phyloP scores from a whole-genome alignment of 1,284 basidiomycete genomes.

The Boletus sp. region DNA sequence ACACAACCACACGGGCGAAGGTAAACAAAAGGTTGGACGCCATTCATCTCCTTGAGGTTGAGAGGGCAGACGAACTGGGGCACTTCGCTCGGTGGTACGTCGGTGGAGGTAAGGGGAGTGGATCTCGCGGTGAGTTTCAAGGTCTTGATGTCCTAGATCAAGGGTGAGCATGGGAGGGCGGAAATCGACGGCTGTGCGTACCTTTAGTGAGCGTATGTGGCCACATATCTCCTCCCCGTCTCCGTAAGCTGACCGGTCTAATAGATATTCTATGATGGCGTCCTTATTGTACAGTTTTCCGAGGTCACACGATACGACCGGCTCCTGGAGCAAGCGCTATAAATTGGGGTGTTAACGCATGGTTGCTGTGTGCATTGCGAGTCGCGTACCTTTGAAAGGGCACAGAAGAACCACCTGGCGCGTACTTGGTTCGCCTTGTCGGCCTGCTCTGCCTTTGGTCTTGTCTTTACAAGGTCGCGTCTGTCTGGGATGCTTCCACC shows the following conservation, averaged over 20 bases:
- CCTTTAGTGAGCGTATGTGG: conserved; percentile 87
- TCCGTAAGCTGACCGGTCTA: conserved; percentile 78
- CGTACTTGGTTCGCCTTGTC: conserved; percentile 86
- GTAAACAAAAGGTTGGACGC: conserved; percentile 86
- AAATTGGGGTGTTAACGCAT: conserved; percentile 12
- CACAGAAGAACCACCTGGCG: conserved; percentile 91
- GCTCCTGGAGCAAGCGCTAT: conserved; percentile 81
- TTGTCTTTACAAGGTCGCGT: conserved; percentile 75
- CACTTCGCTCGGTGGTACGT: conserved; percentile 46
- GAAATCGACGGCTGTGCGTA: conserved; percentile 40
- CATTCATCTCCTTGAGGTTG: conserved; percentile 92
- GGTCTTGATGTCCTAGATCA: conserved; percentile 75
- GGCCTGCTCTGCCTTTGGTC: conserved; percentile 79
- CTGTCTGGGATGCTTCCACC: conserved; percentile 87
- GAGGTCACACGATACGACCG: conserved; percentile 85
- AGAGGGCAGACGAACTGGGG: conserved; percentile 87
- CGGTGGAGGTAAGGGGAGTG: conserved; percentile 43
- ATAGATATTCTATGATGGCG: conserved; percentile 83
- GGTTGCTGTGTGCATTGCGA: neutral
- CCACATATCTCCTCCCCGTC: conserved; percentile 86
- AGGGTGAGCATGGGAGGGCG: neutral
- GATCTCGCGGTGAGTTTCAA: conserved; percentile 81
- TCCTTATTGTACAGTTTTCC: conserved; percentile 97
- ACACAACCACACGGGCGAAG: conserved; percentile 88
- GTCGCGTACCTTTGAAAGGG: conserved; percentile 80